Base-by-base conservation (phyloP, 257 asterid species). In the Oldenlandia corymbosa region DNA sequence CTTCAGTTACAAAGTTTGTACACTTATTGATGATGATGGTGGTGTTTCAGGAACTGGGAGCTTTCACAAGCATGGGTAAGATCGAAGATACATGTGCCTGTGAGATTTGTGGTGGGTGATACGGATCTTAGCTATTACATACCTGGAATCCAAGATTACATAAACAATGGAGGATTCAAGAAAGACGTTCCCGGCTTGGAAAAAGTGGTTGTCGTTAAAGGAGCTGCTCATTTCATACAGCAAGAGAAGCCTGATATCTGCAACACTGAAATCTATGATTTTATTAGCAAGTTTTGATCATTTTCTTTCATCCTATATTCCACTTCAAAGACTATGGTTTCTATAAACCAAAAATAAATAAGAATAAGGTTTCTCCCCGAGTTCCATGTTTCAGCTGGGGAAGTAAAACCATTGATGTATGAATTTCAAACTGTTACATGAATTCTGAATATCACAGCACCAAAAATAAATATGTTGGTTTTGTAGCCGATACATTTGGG, bases 11-110 rank as follows among this genome's bases (percentile, higher is more conserved):
- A n/a, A n/a, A n/a, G n/a, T n/a, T n/a, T n/a, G n/a, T n/a, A n/a
- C n/a, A n/a, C n/a, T n/a, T 31, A 31, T 41, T 60, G 31, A 41
- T 50, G 17, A 18, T 7, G 61, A 8, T 62, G 46, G n/a, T n/a
- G n/a, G n/a, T n/a, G n/a, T n/a, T 45, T 34, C 75, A 78, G 83
- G 50, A 78, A 66, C 57, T 78, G 83, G 83, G 83, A 78, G 73
- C 71, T 74, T 36, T 54, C 62, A 0, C 80, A 78, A 10, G 58
- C 83, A 21, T 78, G 78, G 78, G 66, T 74, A 17, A 75, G 78
- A 23, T 36, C 55, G 6, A 69, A 78, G 66, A 58, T 78, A 16
- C 60, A 67, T 62, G 78, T 74, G 50, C 83, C 83, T 0, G 74
- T 62, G 3, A 74, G 68, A 56, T 74, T 78, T 36, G 67, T 78